These are phyloP conservation scores for Aegilops longissima DNA, from an alignment of 176 grass and related monocot species.

Conservation along the genomic window DNA sequence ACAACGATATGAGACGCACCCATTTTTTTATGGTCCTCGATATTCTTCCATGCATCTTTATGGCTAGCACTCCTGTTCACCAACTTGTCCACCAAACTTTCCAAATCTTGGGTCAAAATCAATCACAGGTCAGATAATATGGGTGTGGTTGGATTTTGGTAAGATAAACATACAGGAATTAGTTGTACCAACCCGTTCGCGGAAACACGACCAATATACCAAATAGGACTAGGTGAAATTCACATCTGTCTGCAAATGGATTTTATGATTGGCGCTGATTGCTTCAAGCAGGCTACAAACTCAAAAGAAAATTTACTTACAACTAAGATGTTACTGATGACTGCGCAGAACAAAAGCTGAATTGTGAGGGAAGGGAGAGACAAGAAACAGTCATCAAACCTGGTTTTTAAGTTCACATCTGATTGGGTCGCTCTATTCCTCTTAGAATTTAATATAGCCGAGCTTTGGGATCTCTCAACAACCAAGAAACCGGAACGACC, in stretches of 20 bases:
- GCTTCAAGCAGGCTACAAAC: slow-evolving; percentile 16
- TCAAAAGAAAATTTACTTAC: neutral
- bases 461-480: slow-evolving; percentile 3
- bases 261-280: neutral
- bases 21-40: neutral
- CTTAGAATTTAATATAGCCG: neutral
- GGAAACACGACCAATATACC: neutral
- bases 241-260: neutral
- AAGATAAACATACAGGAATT: slow-evolving; percentile 5
- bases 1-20: neutral
- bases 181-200: slow-evolving; percentile 30
- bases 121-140: neutral
- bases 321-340: neutral
- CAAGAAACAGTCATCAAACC: neutral
- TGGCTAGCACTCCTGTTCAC: neutral
- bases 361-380: neutral
- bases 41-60: neutral
- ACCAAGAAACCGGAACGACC: neutral
- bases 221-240: neutral
- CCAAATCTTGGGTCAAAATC: slow-evolving; percentile 19
- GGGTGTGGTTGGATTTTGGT: slow-evolving; percentile 1
- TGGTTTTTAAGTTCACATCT: neutral
- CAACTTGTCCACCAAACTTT: slow-evolving; percentile 12
- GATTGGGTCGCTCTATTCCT: neutral
- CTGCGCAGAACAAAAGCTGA: neutral